phyloP scores from a whole-genome alignment of 148 eudicot species.

The Nepenthes mirabilis region DNA sequence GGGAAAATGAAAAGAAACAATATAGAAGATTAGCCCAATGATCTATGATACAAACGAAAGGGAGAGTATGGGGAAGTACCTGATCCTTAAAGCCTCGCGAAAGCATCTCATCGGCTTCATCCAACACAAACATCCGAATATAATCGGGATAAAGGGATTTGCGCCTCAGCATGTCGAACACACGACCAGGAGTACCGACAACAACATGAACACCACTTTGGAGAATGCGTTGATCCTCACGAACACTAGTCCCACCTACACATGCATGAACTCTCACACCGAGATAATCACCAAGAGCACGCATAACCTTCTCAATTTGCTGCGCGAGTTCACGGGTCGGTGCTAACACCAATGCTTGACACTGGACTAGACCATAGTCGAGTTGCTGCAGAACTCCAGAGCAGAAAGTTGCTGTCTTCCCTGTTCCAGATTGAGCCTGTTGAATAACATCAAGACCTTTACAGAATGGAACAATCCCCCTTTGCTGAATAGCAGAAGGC shows the following conservation, averaged over 20 bases:
- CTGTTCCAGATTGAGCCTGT: conserved; percentile 41
- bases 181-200: conserved; percentile 48
- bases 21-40: too few species aligned
- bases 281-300: conserved; percentile 40
- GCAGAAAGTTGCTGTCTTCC: conserved; percentile 41
- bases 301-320: conserved; percentile 42
- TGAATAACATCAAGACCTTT: conserved; percentile 42
- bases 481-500: conserved; percentile 42
- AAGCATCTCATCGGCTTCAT: conserved; percentile 47
- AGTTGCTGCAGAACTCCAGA: conserved; percentile 38
- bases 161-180: conserved; percentile 37
- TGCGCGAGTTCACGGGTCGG: conserved; percentile 43
- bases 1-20: too few species aligned
- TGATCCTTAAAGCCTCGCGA: conserved; percentile 44
- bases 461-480: conserved; percentile 40
- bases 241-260: conserved; percentile 35
- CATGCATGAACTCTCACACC: conserved; percentile 42
- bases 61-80: conserved; percentile 11
- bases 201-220: conserved; percentile 39
- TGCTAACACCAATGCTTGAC: conserved; percentile 44
- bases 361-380: conserved; percentile 25
- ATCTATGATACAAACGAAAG: too few species aligned
- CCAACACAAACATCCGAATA: conserved; percentile 38
- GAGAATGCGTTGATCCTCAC: conserved; percentile 40
- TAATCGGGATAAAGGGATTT: conserved; percentile 24